Percentiles rank a stretch among this genome's conserved stretches.
Evolutionary conservation across 2,329 filamentous ascomycete species (phyloP).

Genomic region (Westerdykella ornata): DNA sequence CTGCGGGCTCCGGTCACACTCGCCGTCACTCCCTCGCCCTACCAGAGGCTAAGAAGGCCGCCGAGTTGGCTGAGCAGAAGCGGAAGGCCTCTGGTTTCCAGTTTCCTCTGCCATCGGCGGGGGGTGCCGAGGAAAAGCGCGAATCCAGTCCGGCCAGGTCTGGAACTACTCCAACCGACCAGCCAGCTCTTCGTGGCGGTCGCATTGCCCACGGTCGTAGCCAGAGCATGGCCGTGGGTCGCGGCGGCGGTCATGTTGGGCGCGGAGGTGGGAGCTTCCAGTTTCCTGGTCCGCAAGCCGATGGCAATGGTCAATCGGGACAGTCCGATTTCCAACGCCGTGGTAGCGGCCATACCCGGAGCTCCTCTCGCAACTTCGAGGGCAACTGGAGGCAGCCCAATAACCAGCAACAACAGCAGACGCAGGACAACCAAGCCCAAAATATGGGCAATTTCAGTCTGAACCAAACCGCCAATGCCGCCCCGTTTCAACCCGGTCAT

Average conservation of each 20-base stretch:
- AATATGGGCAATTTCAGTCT: slow-evolving; percentile 60
- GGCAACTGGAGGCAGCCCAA: slow-evolving; percentile 92
- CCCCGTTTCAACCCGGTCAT: slow-evolving; percentile 86
- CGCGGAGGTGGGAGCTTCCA: slow-evolving; percentile 67
- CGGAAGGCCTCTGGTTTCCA: slow-evolving; percentile 89
- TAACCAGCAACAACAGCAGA: slow-evolving; percentile 46
- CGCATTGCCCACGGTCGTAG: slow-evolving; percentile 62
- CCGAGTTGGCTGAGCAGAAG: slow-evolving; percentile 94
- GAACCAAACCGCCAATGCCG: slow-evolving; percentile 61
- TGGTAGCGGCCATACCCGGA: slow-evolving; percentile 72
- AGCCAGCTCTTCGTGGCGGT: slow-evolving; percentile 35
- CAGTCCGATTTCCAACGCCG: slow-evolving; percentile 64
- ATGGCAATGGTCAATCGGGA: slow-evolving; percentile 43
- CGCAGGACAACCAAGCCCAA: slow-evolving; percentile 39
- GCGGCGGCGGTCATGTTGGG: slow-evolving; percentile 55
- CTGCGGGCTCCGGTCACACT: slow-evolving; percentile 68
- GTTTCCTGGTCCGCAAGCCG: slow-evolving; percentile 53
- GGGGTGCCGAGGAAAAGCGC: slow-evolving; percentile 49
- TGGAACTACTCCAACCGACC: slow-evolving; percentile 19
- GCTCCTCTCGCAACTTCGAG: slow-evolving; percentile 88
- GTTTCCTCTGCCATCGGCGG: slow-evolving; percentile 72
- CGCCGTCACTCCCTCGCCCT: slow-evolving; percentile 90
- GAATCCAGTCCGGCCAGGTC: slow-evolving; percentile 51
- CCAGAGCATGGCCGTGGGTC: slow-evolving; percentile 79
- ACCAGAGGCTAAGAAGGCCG: slow-evolving; percentile 94